Base-by-base conservation (phyloP, 169 alveolate species). In the Cryptosporidium canis region DNA sequence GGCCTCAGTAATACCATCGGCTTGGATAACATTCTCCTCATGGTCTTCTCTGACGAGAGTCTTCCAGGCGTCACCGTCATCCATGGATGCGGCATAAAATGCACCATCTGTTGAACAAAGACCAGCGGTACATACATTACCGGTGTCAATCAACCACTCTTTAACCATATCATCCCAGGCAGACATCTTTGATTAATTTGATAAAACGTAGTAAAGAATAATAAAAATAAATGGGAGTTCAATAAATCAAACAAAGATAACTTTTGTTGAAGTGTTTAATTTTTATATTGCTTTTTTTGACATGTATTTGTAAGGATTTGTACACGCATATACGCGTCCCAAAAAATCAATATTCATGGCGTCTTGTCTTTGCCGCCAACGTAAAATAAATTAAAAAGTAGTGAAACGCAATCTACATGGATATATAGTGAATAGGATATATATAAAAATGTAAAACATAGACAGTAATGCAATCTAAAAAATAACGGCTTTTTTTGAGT, bases 141-240 rank as follows among this genome's bases (percentile, higher is more conserved):
- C 93, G 2, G 93, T 90, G 83, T 90, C 93, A 44, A 90, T 83
- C 1, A 91, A 71, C 93, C 93, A 91, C 55, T 91, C 94, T 83
- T 83, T 48, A 47, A 82, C 83, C 29, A 83, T 51, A 14, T 66
- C 35, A 39, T 85, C 92, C 94, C 94, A 91, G 11, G 31, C 93
- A 58, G 87, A 77, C 67, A 35, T 70, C 44, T 48, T 33, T 67
- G 45, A 43, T 29, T 24, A 24, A 67, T 9, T 7, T 14, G 8
- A 21, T n/a, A n/a, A 67, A 67, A 14, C 27, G 35, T 33, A 18
- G 37, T 14, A 8, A n/a, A 18, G 21, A 18, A n/a, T 27, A 6
- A 16, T 12, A 2, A 39, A 24, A 45, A 29, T 21, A 68, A 68
- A 44, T 4, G 11, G n/a, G 27, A 37, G 3, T 29, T n/a, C 14